These are phyloP conservation scores for Pseudomassariella vexata DNA, from an alignment of 2,329 filamentous ascomycete genomes.

Conservation along the genomic window DNA sequence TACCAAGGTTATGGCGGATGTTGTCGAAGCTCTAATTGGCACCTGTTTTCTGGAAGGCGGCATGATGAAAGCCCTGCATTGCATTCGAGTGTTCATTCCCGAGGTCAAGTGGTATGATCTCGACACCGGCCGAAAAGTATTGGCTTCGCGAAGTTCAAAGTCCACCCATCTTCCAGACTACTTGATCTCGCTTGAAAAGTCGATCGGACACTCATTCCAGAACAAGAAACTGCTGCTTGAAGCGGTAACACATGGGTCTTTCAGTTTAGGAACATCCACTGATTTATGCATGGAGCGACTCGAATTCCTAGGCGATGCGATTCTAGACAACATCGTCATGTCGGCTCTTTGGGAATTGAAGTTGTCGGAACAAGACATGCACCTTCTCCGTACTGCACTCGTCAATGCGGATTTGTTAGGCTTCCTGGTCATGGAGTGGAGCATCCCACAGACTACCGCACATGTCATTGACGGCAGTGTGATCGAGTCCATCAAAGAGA, in stretches of 20 bases:
- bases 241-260: conserved; percentile 73
- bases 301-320: conserved; percentile 81
- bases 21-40: conserved; percentile 80
- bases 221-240: conserved; percentile 67
- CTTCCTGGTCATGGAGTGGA: conserved; percentile 63
- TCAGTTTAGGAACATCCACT: conserved; percentile 27
- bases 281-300: conserved; percentile 60
- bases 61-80: conserved; percentile 53
- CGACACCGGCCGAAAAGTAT: conserved; percentile 28
- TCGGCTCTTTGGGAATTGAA: conserved; percentile 48
- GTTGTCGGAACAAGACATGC: conserved; percentile 56
- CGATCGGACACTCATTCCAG: conserved; percentile 68
- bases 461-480: conserved; percentile 19
- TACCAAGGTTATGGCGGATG: conserved; percentile 78
- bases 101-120: conserved; percentile 50
- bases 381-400: conserved; percentile 66
- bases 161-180: conserved; percentile 30
- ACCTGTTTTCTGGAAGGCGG: conserved; percentile 67
- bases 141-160: conserved; percentile 36
- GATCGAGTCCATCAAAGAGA: conserved; percentile 14
- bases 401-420: conserved; percentile 78
- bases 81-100: conserved; percentile 61
- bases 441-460: conserved; percentile 25
- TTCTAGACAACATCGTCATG: conserved; percentile 75
- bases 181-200: conserved; percentile 48